These are phyloP conservation scores for Borealophlyctis nickersoniae DNA, from an alignment of 192 early-diverging fungal genomes.

Conservation along the genomic window DNA sequence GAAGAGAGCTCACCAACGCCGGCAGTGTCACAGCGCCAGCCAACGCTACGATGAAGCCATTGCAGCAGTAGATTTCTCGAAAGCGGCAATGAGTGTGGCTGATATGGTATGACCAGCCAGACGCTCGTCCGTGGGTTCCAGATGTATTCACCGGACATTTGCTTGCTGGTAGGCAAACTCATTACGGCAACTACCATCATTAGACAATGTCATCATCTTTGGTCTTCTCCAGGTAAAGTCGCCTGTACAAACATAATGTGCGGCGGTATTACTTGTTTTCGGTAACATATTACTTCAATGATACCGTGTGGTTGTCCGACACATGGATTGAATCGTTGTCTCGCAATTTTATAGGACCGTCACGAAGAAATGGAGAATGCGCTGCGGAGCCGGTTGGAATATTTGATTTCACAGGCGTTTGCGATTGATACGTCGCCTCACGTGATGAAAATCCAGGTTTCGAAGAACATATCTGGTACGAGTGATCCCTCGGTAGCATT, in stretches of 20 bases:
- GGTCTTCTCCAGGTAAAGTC: neutral
- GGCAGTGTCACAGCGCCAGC: too few relatives aligned
- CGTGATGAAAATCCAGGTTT: constrained; percentile 4
- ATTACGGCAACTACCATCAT: constrained; percentile 1
- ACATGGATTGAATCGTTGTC: neutral
- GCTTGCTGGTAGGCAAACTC: neutral
- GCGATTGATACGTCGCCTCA: neutral
- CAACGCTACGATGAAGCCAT: constrained; percentile 3
- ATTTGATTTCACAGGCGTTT: constrained; percentile 21
- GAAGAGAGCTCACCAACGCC: too few relatives aligned
- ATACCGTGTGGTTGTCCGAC: neutral
- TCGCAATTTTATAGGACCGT: neutral
- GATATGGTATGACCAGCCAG: constrained; percentile 6
- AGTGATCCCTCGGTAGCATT: neutral
- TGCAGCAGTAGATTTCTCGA: neutral
- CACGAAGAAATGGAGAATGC: neutral
- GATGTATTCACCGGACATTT: too few relatives aligned
- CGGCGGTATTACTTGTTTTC: neutral
- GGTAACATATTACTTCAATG: neutral
- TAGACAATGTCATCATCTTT: constrained; percentile 1
- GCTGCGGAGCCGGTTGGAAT: constrained; percentile 21
- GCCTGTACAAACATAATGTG: neutral
- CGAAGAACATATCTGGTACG: constrained; percentile 3
- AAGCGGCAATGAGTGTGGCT: neutral
- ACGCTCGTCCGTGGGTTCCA: neutral